Percentiles rank a stretch among this genome's conserved stretches.
These are phyloP conservation scores for Dothistroma septosporum DNA, from an alignment of 2,329 filamentous ascomycete species.

Conservation along the genomic window DNA sequence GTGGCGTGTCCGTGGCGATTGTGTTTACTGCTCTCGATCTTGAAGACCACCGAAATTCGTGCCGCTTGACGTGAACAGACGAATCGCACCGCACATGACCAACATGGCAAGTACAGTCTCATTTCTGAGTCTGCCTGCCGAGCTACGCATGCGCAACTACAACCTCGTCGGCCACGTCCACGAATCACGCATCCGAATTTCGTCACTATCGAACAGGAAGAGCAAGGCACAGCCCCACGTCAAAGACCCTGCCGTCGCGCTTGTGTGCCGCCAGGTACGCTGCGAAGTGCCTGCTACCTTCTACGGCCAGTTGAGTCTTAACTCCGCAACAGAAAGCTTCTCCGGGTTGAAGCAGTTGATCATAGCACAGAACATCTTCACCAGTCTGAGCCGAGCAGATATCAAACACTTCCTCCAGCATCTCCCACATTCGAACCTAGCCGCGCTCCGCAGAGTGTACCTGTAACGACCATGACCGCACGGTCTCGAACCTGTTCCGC, in stretches of 20 bases:
- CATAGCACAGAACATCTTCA: background rate
- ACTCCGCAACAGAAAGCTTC: background rate
- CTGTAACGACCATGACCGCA: background rate
- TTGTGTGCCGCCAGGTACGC: background rate
- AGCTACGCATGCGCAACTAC: background rate
- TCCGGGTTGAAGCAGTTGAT: background rate
- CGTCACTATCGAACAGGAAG: background rate
- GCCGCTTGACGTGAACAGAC: background rate
- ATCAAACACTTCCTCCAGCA: background rate
- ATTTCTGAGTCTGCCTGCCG: background rate
- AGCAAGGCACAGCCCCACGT: background rate
- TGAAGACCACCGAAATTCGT: background rate
- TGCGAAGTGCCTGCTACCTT: background rate
- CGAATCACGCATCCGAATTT: background rate
- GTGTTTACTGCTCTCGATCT: background rate
- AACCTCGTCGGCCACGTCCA: background rate
- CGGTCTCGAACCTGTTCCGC: background rate
- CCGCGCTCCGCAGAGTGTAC: background rate
- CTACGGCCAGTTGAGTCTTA: background rate
- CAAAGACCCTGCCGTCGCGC: background rate
- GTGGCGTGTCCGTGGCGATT: background rate
- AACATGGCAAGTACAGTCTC: background rate
- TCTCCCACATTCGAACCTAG: background rate
- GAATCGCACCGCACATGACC: background rate
- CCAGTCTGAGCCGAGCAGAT: background rate